Base-by-base conservation (phyloP, 257 asterid genomes). In the Catharanthus roseus region DNA sequence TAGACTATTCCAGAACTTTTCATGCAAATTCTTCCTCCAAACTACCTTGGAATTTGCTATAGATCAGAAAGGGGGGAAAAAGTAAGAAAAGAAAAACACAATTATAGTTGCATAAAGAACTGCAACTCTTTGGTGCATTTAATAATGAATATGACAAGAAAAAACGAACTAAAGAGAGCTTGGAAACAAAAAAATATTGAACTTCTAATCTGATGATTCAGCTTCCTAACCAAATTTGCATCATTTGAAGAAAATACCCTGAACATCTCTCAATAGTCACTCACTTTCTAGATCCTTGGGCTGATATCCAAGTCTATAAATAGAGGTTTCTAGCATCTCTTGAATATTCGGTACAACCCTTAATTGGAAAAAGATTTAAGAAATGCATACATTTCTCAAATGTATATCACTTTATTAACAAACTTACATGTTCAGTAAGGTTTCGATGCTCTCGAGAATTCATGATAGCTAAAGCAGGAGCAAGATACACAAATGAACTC, bases 401-500 rank as follows among this genome's bases (percentile, higher is more conserved):
- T 3, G 45, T 2, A 61, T 23, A 23, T 26, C 29, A 38, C 65
- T 28, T 61, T 34, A 75, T 47, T 15, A 21, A 64, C 65, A 70
- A 60, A 62, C 97, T 83, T 87, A 93, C 97, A 82, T 93, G 88
- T 72, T 88, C 96, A 56, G 93, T 79, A 77, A 91, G 96, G 80
- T 93, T 87, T 36, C 98, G 88, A 79, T 82, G 86, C 74, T 95
- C 99, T 64, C 90, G 86, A 49, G 99, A 91, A 78, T 95, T 91
- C 85, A 86, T 85, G 80, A 95, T 87, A 76, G 79, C 96, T 72
- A 95, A 80, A 65, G 96, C 97, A 72, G 99, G 96, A 68, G 99
- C 97, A 88, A 91, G 84, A 83, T 85, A 91, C 72, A 89, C 96
- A 80, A 95, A 91, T 6, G 99, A 95, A 78, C 99, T 91, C 82